Base-by-base conservation (phyloP, 805 yeast genomes). In the Myxozyma sirexii region DNA sequence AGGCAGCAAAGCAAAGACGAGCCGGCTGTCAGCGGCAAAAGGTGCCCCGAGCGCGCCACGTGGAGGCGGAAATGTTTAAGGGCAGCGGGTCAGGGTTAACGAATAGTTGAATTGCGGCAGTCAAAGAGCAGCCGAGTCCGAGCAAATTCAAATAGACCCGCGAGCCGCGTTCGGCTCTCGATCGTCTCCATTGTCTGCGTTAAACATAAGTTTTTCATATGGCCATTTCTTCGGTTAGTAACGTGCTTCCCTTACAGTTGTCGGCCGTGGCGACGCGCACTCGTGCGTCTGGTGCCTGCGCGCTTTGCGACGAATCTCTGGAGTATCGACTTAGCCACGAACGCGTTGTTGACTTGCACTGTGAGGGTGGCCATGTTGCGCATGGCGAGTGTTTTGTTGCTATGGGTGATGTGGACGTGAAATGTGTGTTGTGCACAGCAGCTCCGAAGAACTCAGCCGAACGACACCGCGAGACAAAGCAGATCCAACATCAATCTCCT, bases 261-360 rank as follows among this genome's bases (percentile, higher is more conserved):
- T 45, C 49, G 2, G 39, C 41, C 7, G 39, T 27, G 21, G 54
- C 51, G 19, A 27, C 51, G 23, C 57, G 51, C 47, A 43, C 38
- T 15, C 56, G 59, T 10, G 55, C 54, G 38, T 41, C 52, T 35
- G 57, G 60, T 12, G 35, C 49, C 15, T 65, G 68, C 59, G 64
- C 55, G 12, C 33, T 63, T 17, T 65, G 68, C 62, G 63, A 64
- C 21, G 68, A 65, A 38, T 56, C 66, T 23, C 53, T 65, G 27
- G 62, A 60, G 52, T 51, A 54, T 59, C 42, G 39, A 35, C 53
- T 65, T 19, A 55, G 39, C n/a, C 63, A 64, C n/a, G 68, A 65
- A 43, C 63, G 67, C 26, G 55, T 59, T 31, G 55, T 65, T 19
- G 61, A 55, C 45, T 47, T 58, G 21, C 62, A 63, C 26, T 65